These are phyloP conservation scores for Penicillium italicum DNA, from an alignment of 2,329 filamentous ascomycete species.

Conservation along the genomic window DNA sequence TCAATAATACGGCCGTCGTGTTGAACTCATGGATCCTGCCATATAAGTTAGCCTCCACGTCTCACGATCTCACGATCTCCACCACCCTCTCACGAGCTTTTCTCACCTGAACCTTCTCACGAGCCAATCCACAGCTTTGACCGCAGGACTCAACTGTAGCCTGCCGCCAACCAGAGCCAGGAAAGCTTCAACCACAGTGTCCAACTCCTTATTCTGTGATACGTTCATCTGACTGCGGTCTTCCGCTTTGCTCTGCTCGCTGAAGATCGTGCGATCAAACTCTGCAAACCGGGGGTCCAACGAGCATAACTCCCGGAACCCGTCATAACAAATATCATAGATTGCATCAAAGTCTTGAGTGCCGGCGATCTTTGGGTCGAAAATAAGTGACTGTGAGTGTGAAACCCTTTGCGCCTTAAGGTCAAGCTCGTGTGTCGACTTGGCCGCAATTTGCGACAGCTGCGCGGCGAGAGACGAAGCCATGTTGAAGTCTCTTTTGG, in stretches of 20 bases:
- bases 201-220: conserved; percentile 75
- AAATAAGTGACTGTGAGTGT: conserved; percentile 92
- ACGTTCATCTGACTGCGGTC: conserved; percentile 81
- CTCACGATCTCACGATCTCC: background rate
- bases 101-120: conserved; percentile 79
- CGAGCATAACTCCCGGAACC: conserved; percentile 85
- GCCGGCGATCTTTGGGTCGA: conserved; percentile 78
- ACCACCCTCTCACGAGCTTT: background rate
- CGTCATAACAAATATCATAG: conserved; percentile 80
- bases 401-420: conserved; percentile 87
- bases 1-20: conserved; percentile 69
- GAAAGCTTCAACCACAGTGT: conserved; percentile 75
- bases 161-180: conserved; percentile 73
- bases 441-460: conserved; percentile 85
- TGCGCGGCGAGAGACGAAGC: conserved; percentile 85
- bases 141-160: conserved; percentile 76
- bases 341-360: conserved; percentile 87
- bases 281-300: conserved; percentile 74
- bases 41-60: conserved; percentile 20
- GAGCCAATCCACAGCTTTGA: conserved; percentile 93
- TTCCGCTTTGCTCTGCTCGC: conserved; percentile 84
- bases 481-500: conserved; percentile 52
- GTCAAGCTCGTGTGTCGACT: conserved; percentile 85
- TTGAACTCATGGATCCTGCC: conserved; percentile 86
- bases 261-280: conserved; percentile 80